Evolutionary conservation across 192 early-diverging fungal genomes (phyloP).

Genomic region (Paraglomus brasilianum): DNA sequence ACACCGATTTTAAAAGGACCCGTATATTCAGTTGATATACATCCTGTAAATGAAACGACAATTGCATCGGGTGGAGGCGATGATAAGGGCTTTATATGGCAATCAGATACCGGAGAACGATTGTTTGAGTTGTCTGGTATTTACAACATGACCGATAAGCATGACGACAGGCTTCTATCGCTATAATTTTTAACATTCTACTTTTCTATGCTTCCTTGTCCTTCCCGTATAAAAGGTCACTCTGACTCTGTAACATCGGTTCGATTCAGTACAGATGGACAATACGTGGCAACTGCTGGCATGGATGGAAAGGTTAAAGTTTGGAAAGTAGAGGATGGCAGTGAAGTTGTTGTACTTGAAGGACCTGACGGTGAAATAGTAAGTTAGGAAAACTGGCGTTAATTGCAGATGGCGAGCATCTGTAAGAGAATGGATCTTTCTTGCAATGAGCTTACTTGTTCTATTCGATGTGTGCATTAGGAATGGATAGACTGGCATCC

Average conservation of each 20-base stretch:
- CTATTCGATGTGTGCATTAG: conserved; percentile 29
- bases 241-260: conserved; percentile 84
- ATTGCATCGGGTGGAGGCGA: conserved; percentile 88
- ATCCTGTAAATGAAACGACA: conserved; percentile 69
- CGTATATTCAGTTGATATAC: conserved; percentile 81
- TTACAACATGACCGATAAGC: not conserved
- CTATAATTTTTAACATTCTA: too few species aligned
- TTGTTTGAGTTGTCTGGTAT: conserved; percentile 54
- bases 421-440: not conserved
- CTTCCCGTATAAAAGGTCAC: conserved; percentile 56
- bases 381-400: conserved; percentile 27
- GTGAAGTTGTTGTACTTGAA: conserved; percentile 69
- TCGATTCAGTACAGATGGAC: conserved; percentile 80
- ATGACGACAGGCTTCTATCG: too few species aligned
- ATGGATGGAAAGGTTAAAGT: conserved; percentile 93
- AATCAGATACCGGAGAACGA: conserved; percentile 75
- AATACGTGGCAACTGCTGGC: conserved; percentile 85
- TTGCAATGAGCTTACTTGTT: conserved; percentile 11
- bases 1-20: conserved; percentile 57
- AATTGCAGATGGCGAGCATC: not conserved
- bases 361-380: conserved; percentile 89
- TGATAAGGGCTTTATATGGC: conserved; percentile 90
- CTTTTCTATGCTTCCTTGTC: not conserved
- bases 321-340: conserved; percentile 61
- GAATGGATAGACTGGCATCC: conserved; percentile 96